Base-by-base conservation (phyloP, 2,329 filamentous ascomycete genomes). In the Fusarium palustre region DNA sequence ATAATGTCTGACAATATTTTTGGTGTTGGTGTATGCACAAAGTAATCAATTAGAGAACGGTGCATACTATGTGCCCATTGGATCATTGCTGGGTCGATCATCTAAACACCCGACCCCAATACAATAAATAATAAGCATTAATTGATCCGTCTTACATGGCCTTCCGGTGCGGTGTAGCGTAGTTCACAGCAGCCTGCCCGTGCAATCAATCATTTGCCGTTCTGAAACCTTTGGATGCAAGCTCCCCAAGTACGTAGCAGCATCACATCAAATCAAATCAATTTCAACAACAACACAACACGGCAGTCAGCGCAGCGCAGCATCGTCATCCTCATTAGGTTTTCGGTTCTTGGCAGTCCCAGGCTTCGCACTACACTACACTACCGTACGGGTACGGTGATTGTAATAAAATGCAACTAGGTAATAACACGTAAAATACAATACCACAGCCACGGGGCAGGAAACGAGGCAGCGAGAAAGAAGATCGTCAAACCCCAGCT, bases 391-490 rank as follows among this genome's bases (percentile, higher is more conserved):
- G 33, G 33, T 16, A 38, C n/a, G n/a, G 38, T 16, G n/a, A 33
- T 39, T 31, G 43, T 15, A 46, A 20, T 6, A 31, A 30, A 46
- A 30, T 30, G 15, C 18, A 42, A 42, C 39, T 43, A n/a, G n/a
- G n/a, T n/a, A 36, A 62, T 16, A 34, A 18, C 52, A 66, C 56
- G 62, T 49, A 56, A 56, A 66, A 55, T 28, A 54, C 59, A 61
- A 52, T 46, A 58, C 15, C 43, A 59, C 22, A 50, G 60, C 46
- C 59, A 50, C 58, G 33, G 60, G 50, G 49, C 24, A 60, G 34
- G 46, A 46, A 59, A 53, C 43, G 38, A 39, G 48, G 33, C 31
- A 48, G n/a, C 7, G 6, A 49, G n/a, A n/a, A 33, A 25, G 31
- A 20, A 31, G 47, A 65, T 65, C 54, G 41, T 45, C 62, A 59